These are phyloP conservation scores for Artemisia tridentata DNA, from an alignment of 129 eudicot genomes.

Conservation along the genomic window DNA sequence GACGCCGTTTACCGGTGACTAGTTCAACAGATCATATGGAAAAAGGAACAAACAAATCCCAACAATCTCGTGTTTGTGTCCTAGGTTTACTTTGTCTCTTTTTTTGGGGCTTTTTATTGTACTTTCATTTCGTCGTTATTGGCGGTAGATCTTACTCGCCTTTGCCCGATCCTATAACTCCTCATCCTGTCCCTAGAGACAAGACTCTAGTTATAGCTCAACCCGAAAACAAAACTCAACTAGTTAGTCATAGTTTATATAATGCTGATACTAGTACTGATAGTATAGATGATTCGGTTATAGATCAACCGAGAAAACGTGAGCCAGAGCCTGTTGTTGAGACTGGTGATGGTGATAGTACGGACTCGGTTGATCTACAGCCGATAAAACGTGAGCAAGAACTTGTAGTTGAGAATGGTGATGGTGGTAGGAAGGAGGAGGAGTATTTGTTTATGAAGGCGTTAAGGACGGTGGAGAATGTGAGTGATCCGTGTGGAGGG, in stretches of 20 bases:
- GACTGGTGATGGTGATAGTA: too few species aligned
- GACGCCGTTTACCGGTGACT: slow-evolving; percentile 63
- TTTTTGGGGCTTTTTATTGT: slow-evolving; percentile 74
- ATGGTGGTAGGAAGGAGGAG: not conserved
- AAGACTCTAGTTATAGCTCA: slow-evolving; percentile 2
- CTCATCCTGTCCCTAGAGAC: slow-evolving; percentile 14
- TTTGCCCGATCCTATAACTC: slow-evolving; percentile 13
- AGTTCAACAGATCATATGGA: slow-evolving; percentile 55
- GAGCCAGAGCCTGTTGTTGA: slow-evolving; percentile 2
- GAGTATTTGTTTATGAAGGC: slow-evolving; percentile 63
- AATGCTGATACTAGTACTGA: slow-evolving; percentile 18
- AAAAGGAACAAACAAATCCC: slow-evolving; percentile 53
- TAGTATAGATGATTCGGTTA: slow-evolving; percentile 18
- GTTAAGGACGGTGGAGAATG: slow-evolving; percentile 70
- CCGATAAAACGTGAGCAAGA: not conserved
- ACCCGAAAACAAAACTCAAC: not conserved
- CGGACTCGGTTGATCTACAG: not conserved
- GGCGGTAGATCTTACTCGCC: slow-evolving; percentile 46
- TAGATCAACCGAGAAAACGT: slow-evolving; percentile 9
- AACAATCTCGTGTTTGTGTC: slow-evolving; percentile 58
- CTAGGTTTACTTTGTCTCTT: slow-evolving; percentile 57
- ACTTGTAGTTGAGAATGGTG: not conserved
- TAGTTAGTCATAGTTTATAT: too few species aligned
- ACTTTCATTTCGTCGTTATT: slow-evolving; percentile 69
- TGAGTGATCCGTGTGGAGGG: slow-evolving; percentile 62